Evolutionary conservation across 2,329 filamentous ascomycete species (phyloP).

Genomic region (Exophiala sideris): DNA sequence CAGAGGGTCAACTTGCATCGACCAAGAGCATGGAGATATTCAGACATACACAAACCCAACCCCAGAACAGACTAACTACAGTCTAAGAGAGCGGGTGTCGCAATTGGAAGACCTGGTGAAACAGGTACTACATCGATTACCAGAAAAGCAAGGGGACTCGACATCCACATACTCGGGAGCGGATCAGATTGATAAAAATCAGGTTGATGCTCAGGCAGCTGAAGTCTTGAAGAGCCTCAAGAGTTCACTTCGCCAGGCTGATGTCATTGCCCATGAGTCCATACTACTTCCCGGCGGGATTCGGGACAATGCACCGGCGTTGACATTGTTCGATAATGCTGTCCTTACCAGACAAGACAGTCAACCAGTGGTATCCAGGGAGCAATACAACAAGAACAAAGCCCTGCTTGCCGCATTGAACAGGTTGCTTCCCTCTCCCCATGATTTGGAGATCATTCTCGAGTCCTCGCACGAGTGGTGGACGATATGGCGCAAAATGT

Average conservation of each 20-base stretch:
- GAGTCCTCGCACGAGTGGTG: slow-evolving; percentile 33
- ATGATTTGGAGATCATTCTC: slow-evolving; percentile 35
- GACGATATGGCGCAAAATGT: slow-evolving; percentile 34
- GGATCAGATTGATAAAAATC: slow-evolving; percentile 14
- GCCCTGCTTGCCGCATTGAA: slow-evolving; percentile 30
- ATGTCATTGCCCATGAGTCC: slow-evolving; percentile 17
- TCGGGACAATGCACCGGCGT: slow-evolving; percentile 36
- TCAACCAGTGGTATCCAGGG: slow-evolving; percentile 27
- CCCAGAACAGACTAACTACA: slow-evolving; percentile 32
- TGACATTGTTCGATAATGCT: slow-evolving; percentile 40
- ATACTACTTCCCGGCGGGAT: slow-evolving; percentile 28
- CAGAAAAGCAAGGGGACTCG: slow-evolving; percentile 23
- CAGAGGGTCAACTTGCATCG: slow-evolving; percentile 38
- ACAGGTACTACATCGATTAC: slow-evolving; percentile 33
- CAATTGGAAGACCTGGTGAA: slow-evolving; percentile 38
- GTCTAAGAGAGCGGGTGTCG: slow-evolving; percentile 38
- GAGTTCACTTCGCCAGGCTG: slow-evolving; percentile 19
- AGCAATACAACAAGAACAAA: slow-evolving; percentile 30
- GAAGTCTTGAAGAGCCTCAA: slow-evolving; percentile 29
- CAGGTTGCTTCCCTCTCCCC: slow-evolving; percentile 34
- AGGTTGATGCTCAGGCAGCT: slow-evolving; percentile 29
- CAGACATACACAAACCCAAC: slow-evolving; percentile 26
- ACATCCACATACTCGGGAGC: background rate
- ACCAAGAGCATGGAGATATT: slow-evolving; percentile 37
- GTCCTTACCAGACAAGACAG: slow-evolving; percentile 35